Conservation (phyloP, 176 grass and related monocot genomes). For the Triticum monococcum region DNA sequence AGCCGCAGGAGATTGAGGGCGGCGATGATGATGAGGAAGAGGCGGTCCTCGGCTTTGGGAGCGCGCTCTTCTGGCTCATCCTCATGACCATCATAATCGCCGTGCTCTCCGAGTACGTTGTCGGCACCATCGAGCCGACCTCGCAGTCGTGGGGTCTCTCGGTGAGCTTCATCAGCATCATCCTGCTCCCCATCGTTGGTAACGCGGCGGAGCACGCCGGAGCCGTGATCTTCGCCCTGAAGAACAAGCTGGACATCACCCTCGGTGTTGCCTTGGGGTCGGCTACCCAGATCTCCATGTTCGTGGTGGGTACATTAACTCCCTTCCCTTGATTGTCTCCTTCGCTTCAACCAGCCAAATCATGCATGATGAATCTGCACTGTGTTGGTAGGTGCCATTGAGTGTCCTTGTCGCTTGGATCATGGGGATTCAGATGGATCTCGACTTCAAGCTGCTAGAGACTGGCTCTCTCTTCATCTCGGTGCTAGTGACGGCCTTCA, state of each 20-base stretch:
- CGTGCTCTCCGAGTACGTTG: slow-evolving; percentile 82
- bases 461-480: slow-evolving; percentile 68
- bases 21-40: slow-evolving; percentile 52
- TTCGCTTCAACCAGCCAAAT: background rate
- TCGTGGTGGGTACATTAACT: slow-evolving; percentile 62
- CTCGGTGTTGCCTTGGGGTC: slow-evolving; percentile 82
- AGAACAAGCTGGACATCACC: slow-evolving; percentile 87
- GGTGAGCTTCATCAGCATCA: slow-evolving; percentile 81
- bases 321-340: background rate
- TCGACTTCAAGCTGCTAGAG: slow-evolving; percentile 82
- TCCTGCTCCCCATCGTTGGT: slow-evolving; percentile 79
- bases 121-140: slow-evolving; percentile 80
- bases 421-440: slow-evolving; percentile 85
- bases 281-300: slow-evolving; percentile 86
- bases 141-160: slow-evolving; percentile 72
- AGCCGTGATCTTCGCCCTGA: slow-evolving; percentile 78
- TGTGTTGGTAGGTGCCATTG: slow-evolving; percentile 58
- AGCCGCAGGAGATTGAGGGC: slow-evolving; percentile 53
- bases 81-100: slow-evolving; percentile 73
- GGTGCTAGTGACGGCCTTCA: slow-evolving; percentile 71
- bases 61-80: slow-evolving; percentile 68
- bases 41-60: slow-evolving; percentile 49
- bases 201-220: slow-evolving; percentile 89
- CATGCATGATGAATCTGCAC: background rate
- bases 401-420: slow-evolving; percentile 83